Base-by-base conservation (phyloP, 169 alveolate genomes). In the Neospora caninum region DNA sequence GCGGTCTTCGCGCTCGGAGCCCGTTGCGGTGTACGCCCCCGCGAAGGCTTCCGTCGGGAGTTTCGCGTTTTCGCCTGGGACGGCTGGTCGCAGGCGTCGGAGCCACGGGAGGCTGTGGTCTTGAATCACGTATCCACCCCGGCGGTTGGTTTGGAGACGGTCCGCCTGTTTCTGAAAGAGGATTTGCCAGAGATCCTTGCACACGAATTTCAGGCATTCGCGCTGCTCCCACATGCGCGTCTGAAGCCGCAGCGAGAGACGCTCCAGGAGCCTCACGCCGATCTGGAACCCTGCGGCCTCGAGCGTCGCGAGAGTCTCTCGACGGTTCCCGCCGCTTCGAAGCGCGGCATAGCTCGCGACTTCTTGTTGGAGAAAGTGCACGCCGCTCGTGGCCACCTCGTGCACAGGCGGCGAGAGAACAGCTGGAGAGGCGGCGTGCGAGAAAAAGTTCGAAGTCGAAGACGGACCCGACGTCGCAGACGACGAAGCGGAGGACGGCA, bases 101-200 rank as follows among this genome's bases (percentile, higher is more conserved):
- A 96, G 95, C 97, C 97, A 96, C 31, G 95, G 89, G 25, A 94
- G 82, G 38, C 83, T 84, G 88, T 92, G 91, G 91, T 96, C 97
- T 38, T 93, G 93, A 20, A 96, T 93, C 10, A 95, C 96, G 88
- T 96, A 96, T 0, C 96, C 96, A 34, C 97, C 97, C 42, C 96
- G 88, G 69, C 95, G 88, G 54, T 96, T 95, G 25, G 97, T 96
- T 43, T 96, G 95, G 70, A 96, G 87, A 39, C 97, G 87, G 88
- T 96, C 97, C n/a, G 97, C 97, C 49, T 96, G 97, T 53, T 96
- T 96, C 58, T 92, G 94, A 43, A 96, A 96, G 58, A 96, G 89
- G 78, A 95, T 64, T 29, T 89, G 93, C 97, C 97, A 96, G 39
- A 96, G 58, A 27, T 96, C 96, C 53, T 95, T 95, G 88, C 97